Conservation (phyloP, 78 protist genomes). For the Planoprotostelium fungivorum region DNA sequence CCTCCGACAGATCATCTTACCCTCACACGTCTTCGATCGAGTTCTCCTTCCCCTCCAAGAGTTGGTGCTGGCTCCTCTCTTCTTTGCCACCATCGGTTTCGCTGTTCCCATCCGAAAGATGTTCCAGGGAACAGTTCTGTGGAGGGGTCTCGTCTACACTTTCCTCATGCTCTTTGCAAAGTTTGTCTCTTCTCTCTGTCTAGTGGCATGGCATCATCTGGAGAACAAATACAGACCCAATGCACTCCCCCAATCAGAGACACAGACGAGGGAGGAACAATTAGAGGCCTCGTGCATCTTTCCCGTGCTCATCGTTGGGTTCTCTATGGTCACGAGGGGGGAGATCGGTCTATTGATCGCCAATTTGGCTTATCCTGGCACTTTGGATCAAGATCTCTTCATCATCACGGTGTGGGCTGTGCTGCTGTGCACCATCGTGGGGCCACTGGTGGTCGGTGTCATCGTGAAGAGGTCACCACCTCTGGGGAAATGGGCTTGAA, state of each 20-base stretch:
- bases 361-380: not conserved
- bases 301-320: not conserved
- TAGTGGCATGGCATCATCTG: not conserved
- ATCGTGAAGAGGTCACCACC: not conserved
- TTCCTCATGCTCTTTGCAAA: not conserved
- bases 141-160: not conserved
- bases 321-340: not conserved
- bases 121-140: not conserved
- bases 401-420: not conserved
- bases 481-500: not conserved
- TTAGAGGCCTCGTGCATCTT: not conserved
- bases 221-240: not conserved
- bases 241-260: not conserved
- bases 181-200: not conserved
- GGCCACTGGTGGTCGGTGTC: not conserved
- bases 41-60: not conserved
- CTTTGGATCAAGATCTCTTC: not conserved
- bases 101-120: not conserved
- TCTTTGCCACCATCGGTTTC: not conserved
- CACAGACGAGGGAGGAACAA: not conserved
- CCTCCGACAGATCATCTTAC: no score
- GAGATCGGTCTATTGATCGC: not conserved
- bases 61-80: not conserved
- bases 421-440: not conserved
- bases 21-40: not conserved